Evolutionary conservation across 1,284 basidiomycete genomes (phyloP), one percentile per base, ranked within the genome.

Genomic region (Sanghuangporus sanghuang): DNA sequence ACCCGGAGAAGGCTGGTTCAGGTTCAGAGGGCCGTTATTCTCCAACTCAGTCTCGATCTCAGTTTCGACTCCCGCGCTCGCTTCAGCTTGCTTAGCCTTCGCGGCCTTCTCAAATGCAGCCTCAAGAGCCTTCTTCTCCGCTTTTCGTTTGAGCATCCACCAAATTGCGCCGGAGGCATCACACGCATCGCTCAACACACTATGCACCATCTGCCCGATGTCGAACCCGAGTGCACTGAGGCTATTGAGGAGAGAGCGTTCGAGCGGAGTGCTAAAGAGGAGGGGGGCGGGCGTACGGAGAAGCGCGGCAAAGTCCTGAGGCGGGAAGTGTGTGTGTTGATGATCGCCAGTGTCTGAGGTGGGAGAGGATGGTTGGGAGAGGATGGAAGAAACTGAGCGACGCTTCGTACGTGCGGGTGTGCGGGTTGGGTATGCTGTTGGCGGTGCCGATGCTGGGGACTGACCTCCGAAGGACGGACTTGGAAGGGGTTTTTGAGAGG

Each of bases 401-500:
- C 96, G 87, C 74, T 98, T 98, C 1, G 96, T 98, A 7, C 95
- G 85, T 3, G 91, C 93, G 0, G 96, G 96, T 0, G 96, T 99
- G 14, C 95, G 90, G 14, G 87, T 82, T 53, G 86, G 85, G 67
- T 82, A 79, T 1, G 79, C 74, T 1, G 86, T 86, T 11, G 87
- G 86, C 1, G 78, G 74, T 66, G 77, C 80, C 27, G 72, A 68
- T 71, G 55, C 71, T 32, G 57, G 42, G 38, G 53, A 56, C 5
- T 56, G 32, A 27, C 56, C 27, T 35, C 23, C 18, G n/a, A n/a
- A 52, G 73, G 57, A 68, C 74, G 64, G 76, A 46, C 44, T 46
- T 6, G 44, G 16, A 11, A 46, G 44, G 73, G 11, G 75, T 73
- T 66, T 71, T 73, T 52, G 61, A 46, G 53, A 36, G 18, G 64